Evolutionary conservation across 2,329 filamentous ascomycete genomes (phyloP).

Genomic region (Neofusicoccum cordaticola): DNA sequence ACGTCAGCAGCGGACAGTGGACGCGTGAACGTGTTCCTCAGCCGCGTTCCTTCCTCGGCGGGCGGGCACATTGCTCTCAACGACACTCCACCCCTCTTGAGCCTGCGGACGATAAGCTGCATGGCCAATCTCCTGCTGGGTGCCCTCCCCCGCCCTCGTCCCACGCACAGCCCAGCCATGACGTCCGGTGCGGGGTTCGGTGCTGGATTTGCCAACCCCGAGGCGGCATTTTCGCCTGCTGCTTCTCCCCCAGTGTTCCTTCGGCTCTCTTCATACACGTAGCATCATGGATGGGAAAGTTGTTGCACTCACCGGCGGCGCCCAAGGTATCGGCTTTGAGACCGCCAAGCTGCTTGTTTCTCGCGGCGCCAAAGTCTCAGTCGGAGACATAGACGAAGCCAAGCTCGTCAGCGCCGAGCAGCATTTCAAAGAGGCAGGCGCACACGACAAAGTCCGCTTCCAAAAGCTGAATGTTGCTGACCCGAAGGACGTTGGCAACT

Average conservation of each 20-base stretch:
- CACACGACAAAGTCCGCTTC: conserved; percentile 3
- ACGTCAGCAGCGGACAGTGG: too few relatives aligned
- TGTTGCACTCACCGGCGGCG: conserved; percentile 35
- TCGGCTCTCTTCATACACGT: background rate
- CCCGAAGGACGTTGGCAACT: conserved; percentile 31
- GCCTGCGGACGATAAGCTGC: background rate
- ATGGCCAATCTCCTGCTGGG: background rate
- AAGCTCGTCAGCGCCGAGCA: conserved; percentile 19
- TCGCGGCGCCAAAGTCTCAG: conserved; percentile 37
- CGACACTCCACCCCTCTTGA: background rate
- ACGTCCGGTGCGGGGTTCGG: background rate
- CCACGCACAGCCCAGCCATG: background rate
- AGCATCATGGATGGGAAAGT: conserved; percentile 20
- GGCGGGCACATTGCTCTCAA: too few relatives aligned
- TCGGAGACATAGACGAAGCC: conserved; percentile 37
- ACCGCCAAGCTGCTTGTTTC: conserved; percentile 34
- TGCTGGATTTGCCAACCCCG: background rate
- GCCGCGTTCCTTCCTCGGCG: too few relatives aligned
- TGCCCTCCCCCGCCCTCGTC: background rate
- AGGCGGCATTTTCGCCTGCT: background rate
- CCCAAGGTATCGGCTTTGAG: conserved; percentile 38
- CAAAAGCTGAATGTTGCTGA: conserved; percentile 33
- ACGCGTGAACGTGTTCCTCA: too few relatives aligned
- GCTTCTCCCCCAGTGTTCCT: background rate
- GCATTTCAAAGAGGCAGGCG: conserved; percentile 9